Base-by-base conservation (phyloP, 2,329 filamentous ascomycete genomes). In the Trichoderma endophyticum region DNA sequence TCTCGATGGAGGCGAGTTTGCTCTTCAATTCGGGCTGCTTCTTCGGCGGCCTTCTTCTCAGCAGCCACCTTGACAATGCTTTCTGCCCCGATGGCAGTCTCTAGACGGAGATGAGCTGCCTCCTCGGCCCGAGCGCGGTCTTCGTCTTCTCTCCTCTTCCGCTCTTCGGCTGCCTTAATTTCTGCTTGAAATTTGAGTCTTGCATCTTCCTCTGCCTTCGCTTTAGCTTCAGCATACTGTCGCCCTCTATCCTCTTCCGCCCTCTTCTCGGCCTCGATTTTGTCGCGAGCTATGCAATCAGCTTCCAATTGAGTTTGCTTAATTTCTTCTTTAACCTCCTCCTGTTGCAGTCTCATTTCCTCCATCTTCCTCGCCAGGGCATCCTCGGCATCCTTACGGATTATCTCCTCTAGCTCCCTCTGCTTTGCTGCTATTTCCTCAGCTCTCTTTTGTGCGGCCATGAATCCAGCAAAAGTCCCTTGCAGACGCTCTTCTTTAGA, bases 391-490 rank as follows among this genome's bases (percentile, higher is more conserved):
- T 3, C 26, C 26, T 26, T 26, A 4, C 26, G 26, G 26, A 26
- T 26, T 26, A 3, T 26, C 26, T 26, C 26, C 26, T 4, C 26
- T 4, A 26, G 26, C 26, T 26, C 26, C 26, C 26, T 26, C 26
- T 26, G 26, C 26, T 26, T 26, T 26, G 26, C 26, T 26, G 26
- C 26, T 26, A 4, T 4, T 26, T 26, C 26, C 26, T 26, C 4
- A 73, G 81, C 82, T 73, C 80, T 82, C 34, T 83, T 84, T 71
- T 85, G 80, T 34, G 83, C 83, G 5, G 79, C 81, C 73, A 87
- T 84, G 51, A 88, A 83, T 11, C 82, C 80, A 14, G 85, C 84
- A n/a, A n/a, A 18, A 93, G 80, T 75, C 91, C 86, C 73, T 88
- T 85, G 86, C 71, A 91, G 85, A 24, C 84, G 83, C 73, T 91